These are phyloP conservation scores for Sesbania bispinosa DNA, from an alignment of 306 rosid species.

Conservation along the genomic window DNA sequence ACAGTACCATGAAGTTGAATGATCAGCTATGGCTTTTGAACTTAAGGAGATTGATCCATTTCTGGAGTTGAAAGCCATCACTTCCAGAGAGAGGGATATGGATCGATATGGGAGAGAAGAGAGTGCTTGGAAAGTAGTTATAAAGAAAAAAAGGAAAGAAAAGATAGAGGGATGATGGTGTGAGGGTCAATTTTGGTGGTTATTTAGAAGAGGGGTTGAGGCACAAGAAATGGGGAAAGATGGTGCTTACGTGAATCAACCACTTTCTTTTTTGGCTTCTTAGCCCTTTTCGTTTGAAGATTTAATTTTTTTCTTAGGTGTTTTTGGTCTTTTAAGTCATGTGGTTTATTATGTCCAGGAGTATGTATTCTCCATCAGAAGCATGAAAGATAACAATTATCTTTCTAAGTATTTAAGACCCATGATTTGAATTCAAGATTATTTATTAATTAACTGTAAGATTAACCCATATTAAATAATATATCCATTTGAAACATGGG, in stretches of 20 bases:
- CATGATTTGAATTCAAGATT: too few relatives aligned
- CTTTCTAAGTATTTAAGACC: too few relatives aligned
- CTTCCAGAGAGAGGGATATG: not conserved
- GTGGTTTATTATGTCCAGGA: too few relatives aligned
- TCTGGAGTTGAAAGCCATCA: slow-evolving; percentile 26
- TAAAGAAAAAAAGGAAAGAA: not conserved
- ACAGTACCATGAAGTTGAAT: slow-evolving; percentile 48
- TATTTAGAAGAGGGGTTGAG: slow-evolving; percentile 16
- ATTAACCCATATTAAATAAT: too few relatives aligned
- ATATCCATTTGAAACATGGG: too few relatives aligned
- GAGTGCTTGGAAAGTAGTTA: slow-evolving; percentile 13
- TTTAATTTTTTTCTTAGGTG: too few relatives aligned
- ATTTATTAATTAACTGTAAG: too few relatives aligned
- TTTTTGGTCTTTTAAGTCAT: not conserved
- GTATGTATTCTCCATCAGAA: too few relatives aligned
- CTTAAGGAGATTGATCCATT: not conserved
- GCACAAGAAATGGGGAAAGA: slow-evolving; percentile 14
- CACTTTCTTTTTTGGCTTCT: slow-evolving; percentile 1
- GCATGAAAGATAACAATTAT: too few relatives aligned
- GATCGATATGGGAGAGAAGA: not conserved
- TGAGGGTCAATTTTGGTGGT: slow-evolving; percentile 35
- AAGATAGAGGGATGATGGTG: not conserved
- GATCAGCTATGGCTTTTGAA: slow-evolving; percentile 29
- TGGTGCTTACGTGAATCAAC: slow-evolving; percentile 20
- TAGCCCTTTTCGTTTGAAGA: too few relatives aligned